Evolutionary conservation across 257 asterid species (phyloP).

Genomic region (Ehretia macrophylla): DNA sequence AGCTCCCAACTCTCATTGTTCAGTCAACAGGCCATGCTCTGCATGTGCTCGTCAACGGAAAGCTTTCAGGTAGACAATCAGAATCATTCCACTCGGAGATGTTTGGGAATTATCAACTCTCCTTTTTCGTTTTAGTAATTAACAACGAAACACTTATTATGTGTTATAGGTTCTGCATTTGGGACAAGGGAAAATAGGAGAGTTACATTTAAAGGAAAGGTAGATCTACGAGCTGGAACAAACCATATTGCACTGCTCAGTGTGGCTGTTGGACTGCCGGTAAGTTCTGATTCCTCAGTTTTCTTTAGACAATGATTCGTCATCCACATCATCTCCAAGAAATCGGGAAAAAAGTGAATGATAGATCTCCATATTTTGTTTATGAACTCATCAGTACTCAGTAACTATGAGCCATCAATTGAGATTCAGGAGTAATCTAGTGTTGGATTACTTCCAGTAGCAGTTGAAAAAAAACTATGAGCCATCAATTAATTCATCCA

Average conservation of each 20-base stretch:
- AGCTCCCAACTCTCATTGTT: constrained; percentile 74
- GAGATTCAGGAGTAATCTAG: no score
- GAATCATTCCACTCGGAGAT: not conserved
- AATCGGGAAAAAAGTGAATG: not conserved
- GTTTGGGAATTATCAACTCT: not conserved
- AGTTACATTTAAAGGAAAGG: constrained; percentile 45
- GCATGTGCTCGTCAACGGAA: constrained; percentile 80
- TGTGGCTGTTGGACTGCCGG: constrained; percentile 93
- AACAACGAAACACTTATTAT: not conserved
- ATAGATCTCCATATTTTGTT: not conserved
- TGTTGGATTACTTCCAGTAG: no score
- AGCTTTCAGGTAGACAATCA: constrained; percentile 64
- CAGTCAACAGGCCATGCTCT: constrained; percentile 79
- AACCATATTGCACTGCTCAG: constrained; percentile 79
- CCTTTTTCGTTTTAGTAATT: not conserved
- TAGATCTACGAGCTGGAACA: constrained; percentile 62
- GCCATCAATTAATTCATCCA: no score
- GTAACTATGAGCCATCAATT: no score
- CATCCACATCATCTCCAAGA: not conserved
- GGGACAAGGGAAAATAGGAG: constrained; percentile 78
- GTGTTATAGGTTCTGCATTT: constrained; percentile 64
- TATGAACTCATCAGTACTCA: no score
- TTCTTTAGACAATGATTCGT: not conserved
- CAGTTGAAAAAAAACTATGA: no score
- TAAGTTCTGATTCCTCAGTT: constrained; percentile 32